phyloP scores from a whole-genome alignment of 2,329 filamentous ascomycete genomes.

The Penicillium sp. region DNA sequence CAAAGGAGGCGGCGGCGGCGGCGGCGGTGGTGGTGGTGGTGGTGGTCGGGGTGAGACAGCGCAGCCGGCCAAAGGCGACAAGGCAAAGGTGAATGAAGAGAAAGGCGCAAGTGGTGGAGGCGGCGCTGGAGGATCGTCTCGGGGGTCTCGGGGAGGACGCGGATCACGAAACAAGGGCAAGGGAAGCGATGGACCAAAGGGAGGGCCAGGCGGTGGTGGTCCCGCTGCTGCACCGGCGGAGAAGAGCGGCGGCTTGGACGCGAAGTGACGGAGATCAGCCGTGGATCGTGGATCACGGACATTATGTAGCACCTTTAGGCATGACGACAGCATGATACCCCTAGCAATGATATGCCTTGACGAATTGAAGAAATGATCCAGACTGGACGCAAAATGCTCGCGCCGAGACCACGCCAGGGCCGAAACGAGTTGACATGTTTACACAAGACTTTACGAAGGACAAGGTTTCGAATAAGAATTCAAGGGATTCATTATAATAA shows the following conservation, averaged over 20 bases:
- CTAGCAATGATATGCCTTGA: background rate
- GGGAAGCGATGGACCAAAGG: constrained; percentile 17
- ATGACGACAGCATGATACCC: constrained; percentile 1
- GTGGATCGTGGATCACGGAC: background rate
- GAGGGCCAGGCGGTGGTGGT: constrained; percentile 2
- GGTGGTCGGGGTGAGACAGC: constrained; percentile 28
- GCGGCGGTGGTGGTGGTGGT: constrained; percentile 19
- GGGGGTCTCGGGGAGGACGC: constrained; percentile 27
- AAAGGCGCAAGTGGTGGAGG: constrained; percentile 1
- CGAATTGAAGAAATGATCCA: background rate
- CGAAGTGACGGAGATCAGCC: background rate
- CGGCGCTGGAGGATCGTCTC: constrained; percentile 16
- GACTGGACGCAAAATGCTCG: no score
- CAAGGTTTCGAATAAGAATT: background rate
- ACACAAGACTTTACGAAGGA: background rate
- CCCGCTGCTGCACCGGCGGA: background rate
- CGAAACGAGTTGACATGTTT: background rate
- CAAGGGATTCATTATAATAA: background rate
- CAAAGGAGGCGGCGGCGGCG: constrained; percentile 30
- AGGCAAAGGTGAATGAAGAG: constrained; percentile 14
- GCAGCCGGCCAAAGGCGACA: constrained; percentile 16
- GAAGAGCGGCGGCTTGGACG: constrained; percentile 1
- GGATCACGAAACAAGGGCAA: constrained; percentile 24
- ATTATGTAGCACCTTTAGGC: background rate
- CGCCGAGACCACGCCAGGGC: no score